Conservation (phyloP, 768 basidiomycete species). For the Suillus tomentosus region DNA sequence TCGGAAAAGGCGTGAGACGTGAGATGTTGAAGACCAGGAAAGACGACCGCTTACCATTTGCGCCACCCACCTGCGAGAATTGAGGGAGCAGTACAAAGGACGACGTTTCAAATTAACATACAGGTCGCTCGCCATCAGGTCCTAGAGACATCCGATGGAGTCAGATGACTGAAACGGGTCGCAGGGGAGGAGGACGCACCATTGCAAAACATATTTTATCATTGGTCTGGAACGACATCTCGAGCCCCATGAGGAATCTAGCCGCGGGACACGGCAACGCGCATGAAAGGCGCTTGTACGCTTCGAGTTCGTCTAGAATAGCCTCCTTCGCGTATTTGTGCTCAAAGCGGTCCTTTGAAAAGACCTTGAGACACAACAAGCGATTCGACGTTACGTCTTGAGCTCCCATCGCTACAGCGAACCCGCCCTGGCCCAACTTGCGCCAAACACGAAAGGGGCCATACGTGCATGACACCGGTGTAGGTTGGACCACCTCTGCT, state of each 20-base stretch:
- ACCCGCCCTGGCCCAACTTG: slow-evolving; percentile 15
- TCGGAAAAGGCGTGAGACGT: neutral
- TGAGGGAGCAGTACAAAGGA: slow-evolving; percentile 12
- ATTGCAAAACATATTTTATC: neutral
- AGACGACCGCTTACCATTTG: slow-evolving; percentile 36
- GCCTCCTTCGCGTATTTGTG: slow-evolving; percentile 17
- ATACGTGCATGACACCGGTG: too few relatives aligned
- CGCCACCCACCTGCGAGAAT: slow-evolving; percentile 34
- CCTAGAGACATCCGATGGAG: slow-evolving; percentile 24
- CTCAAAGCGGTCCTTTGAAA: slow-evolving; percentile 24
- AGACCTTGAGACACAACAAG: slow-evolving; percentile 42
- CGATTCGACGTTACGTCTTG: slow-evolving; percentile 29
- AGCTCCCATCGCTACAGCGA: slow-evolving; percentile 26
- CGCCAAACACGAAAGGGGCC: too few relatives aligned
- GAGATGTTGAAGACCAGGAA: neutral
- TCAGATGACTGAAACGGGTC: neutral
- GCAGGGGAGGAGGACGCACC: neutral
- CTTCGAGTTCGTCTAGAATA: slow-evolving; percentile 35
- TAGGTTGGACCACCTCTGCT: too few relatives aligned
- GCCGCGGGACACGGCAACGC: slow-evolving; percentile 23
- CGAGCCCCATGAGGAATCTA: slow-evolving; percentile 41
- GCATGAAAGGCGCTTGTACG: slow-evolving; percentile 37
- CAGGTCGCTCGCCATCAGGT: slow-evolving; percentile 42
- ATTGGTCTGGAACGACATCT: slow-evolving; percentile 37
- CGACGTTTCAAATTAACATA: slow-evolving; percentile 28